These are phyloP conservation scores for Ogataea glucozyma DNA, from an alignment of 805 yeast genomes.

Conservation along the genomic window DNA sequence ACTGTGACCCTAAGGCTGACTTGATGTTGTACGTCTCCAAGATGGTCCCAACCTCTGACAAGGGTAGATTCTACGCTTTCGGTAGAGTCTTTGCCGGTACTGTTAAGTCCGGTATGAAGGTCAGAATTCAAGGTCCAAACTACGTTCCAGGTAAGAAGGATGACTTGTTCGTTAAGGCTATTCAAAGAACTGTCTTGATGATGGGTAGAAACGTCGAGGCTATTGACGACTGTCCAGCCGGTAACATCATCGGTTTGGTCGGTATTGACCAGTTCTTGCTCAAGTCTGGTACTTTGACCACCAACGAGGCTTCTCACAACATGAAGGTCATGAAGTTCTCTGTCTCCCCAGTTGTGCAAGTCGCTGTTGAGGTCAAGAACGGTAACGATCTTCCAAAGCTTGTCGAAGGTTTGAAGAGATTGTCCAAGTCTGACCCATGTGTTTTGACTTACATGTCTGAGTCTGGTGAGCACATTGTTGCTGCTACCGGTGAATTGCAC, in stretches of 20 bases:
- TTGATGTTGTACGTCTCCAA: constrained; percentile 99
- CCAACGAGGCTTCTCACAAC: constrained; percentile 96
- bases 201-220: constrained; percentile 99
- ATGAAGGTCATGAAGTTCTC: constrained; percentile 99
- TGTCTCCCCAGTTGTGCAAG: constrained; percentile 99
- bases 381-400: constrained; percentile 99
- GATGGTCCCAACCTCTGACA: constrained; percentile 99
- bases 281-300: constrained; percentile 99
- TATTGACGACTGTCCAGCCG: constrained; percentile 99
- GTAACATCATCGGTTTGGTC: constrained; percentile 99
- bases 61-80: constrained; percentile 99
- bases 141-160: constrained; percentile 98
- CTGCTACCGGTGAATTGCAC: constrained; percentile 99
- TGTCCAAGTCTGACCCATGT: constrained; percentile 99
- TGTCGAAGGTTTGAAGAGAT: constrained; percentile 99
- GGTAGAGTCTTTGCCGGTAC: constrained; percentile 99
- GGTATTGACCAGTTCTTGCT: constrained; percentile 99
- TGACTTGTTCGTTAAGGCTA: constrained; percentile 93
- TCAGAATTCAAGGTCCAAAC: constrained; percentile 99
- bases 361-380: constrained; percentile 99
- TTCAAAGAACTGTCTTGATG: constrained; percentile 99
- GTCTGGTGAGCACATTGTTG: constrained; percentile 99
- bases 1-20: constrained; percentile 98
- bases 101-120: constrained; percentile 97
- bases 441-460: constrained; percentile 83